These are phyloP conservation scores for Saccharum spontaneum DNA, from an alignment of 176 grass and related monocot species.

Conservation along the genomic window DNA sequence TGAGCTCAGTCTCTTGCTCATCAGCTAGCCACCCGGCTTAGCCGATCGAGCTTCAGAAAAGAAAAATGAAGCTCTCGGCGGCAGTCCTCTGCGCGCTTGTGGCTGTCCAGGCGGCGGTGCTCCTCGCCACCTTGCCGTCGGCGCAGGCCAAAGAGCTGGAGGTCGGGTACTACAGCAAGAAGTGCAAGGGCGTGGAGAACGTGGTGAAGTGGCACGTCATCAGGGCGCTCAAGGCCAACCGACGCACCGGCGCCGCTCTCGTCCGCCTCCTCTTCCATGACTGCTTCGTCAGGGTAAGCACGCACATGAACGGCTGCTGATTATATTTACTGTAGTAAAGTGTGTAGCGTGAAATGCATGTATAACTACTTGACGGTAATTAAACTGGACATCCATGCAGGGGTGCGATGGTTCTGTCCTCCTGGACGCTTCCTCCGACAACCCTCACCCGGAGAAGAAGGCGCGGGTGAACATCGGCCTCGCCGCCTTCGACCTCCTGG, in stretches of 20 bases:
- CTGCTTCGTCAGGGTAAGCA: conserved; percentile 63
- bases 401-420: conserved; percentile 66
- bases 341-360: too few species aligned
- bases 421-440: conserved; percentile 28
- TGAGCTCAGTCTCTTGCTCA: neutral
- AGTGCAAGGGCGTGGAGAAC: conserved; percentile 44
- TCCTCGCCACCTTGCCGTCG: conserved; percentile 15
- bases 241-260: conserved; percentile 47
- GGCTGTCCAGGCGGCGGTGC: conserved; percentile 14
- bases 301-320: too few species aligned
- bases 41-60: neutral
- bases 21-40: neutral
- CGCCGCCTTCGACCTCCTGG: conserved; percentile 55
- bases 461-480: conserved; percentile 50
- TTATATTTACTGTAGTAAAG: too few species aligned
- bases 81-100: conserved; percentile 29
- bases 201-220: conserved; percentile 36
- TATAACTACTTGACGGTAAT: too few species aligned
- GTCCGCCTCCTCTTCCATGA: conserved; percentile 73
- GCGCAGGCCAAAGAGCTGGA: conserved; percentile 5
- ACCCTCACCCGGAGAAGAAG: conserved; percentile 54
- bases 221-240: conserved; percentile 41
- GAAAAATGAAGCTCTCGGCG: conserved; percentile 37
- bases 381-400: conserved; percentile 15
- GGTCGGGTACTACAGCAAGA: conserved; percentile 52